A percentile compares a stretch with the other conserved stretches of the same genome.
These are phyloP conservation scores for Caryopteris hybrid DNA, from an alignment of 305 asterid species.

Conservation along the genomic window DNA sequence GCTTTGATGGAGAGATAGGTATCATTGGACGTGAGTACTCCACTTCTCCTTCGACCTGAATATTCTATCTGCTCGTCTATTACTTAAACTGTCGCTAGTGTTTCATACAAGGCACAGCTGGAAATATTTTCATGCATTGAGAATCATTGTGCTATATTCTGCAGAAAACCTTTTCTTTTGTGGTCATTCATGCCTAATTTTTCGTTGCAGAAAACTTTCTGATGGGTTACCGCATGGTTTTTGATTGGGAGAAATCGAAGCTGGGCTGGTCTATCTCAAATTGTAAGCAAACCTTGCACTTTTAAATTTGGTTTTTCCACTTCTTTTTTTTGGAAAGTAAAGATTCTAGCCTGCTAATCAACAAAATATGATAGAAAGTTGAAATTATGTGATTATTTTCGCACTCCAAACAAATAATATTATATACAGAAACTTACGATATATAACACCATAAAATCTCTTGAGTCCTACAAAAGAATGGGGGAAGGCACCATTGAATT, in stretches of 20 bases:
- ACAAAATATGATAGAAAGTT: neutral
- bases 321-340: too few species aligned
- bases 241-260: slow-evolving; percentile 69
- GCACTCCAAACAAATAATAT: neutral
- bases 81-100: neutral
- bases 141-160: neutral
- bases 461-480: neutral
- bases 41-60: slow-evolving; percentile 1
- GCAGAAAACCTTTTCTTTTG: neutral
- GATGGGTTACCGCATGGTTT: slow-evolving; percentile 79
- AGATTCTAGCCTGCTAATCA: neutral
- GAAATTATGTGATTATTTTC: neutral
- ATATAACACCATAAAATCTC: neutral
- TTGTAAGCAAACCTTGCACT: slow-evolving; percentile 48
- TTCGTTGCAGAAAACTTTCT: slow-evolving; percentile 57
- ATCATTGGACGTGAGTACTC: slow-evolving; percentile 76
- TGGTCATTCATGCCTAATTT: neutral
- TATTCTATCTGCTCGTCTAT: neutral
- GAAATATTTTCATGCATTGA: too few species aligned
- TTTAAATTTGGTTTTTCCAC: neutral
- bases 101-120: neutral
- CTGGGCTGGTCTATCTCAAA: slow-evolving; percentile 77
- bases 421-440: neutral
- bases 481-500: neutral
- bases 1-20: slow-evolving; percentile 32